phyloP scores from a whole-genome alignment of 371 early-diverging fungal species.

The Lichtheimia hyalospora region DNA sequence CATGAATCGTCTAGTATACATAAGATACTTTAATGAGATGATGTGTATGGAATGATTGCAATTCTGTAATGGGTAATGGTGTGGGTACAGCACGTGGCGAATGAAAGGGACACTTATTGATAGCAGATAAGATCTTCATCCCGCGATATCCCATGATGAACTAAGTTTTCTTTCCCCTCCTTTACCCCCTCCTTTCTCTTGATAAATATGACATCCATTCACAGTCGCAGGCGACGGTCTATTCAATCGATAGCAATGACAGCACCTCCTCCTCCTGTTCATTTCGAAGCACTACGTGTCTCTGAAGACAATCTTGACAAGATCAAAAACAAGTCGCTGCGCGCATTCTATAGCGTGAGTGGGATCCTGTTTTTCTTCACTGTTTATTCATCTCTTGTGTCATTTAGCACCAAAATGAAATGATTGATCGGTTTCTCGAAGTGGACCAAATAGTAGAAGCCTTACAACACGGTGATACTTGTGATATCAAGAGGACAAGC shows the following conservation, averaged over 20 bases:
- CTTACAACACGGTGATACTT: conserved; percentile 22
- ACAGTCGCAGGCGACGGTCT: conserved; percentile 19
- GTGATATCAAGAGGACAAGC: too few species aligned
- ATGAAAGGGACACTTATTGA: too few species aligned
- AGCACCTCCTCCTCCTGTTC: conserved; percentile 36
- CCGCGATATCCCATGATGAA: too few species aligned
- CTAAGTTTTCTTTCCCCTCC: background rate
- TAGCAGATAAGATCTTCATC: too few species aligned
- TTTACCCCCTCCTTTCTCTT: background rate
- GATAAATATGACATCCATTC: background rate
- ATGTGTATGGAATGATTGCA: too few species aligned
- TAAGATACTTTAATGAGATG: too few species aligned
- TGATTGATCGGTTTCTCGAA: conserved; percentile 44
- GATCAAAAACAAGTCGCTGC: conserved; percentile 36
- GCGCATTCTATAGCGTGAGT: conserved; percentile 43
- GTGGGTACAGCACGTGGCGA: too few species aligned
- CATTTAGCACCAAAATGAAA: conserved; percentile 39
- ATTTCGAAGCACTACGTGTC: conserved; percentile 34
- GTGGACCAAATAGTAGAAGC: conserved; percentile 42
- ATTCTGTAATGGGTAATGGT: too few species aligned
- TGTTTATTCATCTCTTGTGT: background rate
- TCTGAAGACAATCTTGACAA: conserved; percentile 30
- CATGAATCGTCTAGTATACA: too few species aligned
- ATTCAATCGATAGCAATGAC: conserved; percentile 18
- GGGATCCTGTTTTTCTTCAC: too few species aligned